These are phyloP conservation scores for Acanthamoeba sp. DNA, from an alignment of 208 protist genomes.

Conservation along the genomic window DNA sequence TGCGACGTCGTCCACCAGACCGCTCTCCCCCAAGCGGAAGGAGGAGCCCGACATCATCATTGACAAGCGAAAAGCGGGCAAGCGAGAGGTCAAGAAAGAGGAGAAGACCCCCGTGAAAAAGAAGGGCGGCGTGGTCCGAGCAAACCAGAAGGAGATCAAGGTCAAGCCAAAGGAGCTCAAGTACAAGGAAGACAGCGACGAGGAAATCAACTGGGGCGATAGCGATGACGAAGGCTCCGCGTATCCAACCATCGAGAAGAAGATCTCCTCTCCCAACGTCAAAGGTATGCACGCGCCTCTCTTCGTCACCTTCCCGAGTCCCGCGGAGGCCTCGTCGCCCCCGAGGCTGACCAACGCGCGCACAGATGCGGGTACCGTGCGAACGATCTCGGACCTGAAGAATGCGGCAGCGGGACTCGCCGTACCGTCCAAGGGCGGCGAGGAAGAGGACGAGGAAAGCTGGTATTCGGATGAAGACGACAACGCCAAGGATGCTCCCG, in stretches of 20 bases:
- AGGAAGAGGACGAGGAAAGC: slow-evolving; percentile 45
- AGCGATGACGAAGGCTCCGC: slow-evolving; percentile 10
- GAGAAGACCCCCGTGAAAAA: slow-evolving; percentile 17
- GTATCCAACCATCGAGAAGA: slow-evolving; percentile 73
- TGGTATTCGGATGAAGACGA: slow-evolving; percentile 65
- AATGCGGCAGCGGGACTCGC: neutral
- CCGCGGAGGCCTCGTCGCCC: too few relatives aligned
- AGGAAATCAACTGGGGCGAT: slow-evolving; percentile 38
- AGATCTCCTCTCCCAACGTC: neutral
- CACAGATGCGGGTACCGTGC: neutral
- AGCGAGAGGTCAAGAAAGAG: slow-evolving; percentile 12
- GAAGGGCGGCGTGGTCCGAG: neutral
- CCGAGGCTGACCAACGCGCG: too few relatives aligned
- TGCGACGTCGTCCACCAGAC: neutral
- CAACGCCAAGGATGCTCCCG: neutral
- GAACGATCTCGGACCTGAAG: slow-evolving; percentile 41
- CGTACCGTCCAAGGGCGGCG: neutral
- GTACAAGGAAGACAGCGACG: slow-evolving; percentile 51
- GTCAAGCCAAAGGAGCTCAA: slow-evolving; percentile 24
- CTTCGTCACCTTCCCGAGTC: too few relatives aligned
- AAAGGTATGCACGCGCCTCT: too few relatives aligned
- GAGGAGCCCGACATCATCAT: neutral
- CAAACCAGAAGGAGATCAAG: slow-evolving; percentile 37
- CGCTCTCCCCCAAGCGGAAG: slow-evolving; percentile 63
- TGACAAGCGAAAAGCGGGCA: neutral